Conservation (phyloP, 129 eudicot species). For the Artemisia argyi region DNA sequence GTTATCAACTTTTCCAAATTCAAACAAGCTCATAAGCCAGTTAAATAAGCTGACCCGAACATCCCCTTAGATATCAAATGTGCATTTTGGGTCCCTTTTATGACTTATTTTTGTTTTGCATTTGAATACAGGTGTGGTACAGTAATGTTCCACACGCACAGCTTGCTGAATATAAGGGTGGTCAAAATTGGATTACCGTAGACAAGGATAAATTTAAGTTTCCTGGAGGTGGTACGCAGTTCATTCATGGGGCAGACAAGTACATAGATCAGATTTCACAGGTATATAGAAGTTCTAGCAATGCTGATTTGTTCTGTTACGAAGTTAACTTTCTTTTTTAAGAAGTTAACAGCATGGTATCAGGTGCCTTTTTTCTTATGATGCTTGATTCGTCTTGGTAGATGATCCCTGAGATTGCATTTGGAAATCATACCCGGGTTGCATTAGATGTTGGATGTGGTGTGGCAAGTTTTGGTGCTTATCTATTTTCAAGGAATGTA, state of each 20-base stretch:
- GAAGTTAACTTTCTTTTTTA: neutral
- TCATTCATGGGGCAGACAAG: constrained; percentile 78
- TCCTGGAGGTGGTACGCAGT: constrained; percentile 99
- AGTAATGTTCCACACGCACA: constrained; percentile 97
- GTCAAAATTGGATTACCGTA: constrained; percentile 86
- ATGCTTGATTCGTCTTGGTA: constrained; percentile 32
- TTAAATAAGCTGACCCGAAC: too few relatives aligned
- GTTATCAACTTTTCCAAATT: too few relatives aligned
- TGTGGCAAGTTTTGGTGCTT: constrained; percentile 97
- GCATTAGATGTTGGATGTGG: constrained; percentile 97
- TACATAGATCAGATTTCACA: constrained; percentile 91
- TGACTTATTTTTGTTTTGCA: neutral
- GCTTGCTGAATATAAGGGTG: constrained; percentile 94
- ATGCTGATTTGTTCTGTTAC: constrained; percentile 8
- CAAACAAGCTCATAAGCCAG: too few relatives aligned
- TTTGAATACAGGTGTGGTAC: constrained; percentile 74
- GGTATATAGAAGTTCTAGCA: constrained; percentile 39
- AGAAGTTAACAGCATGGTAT: constrained; percentile 14
- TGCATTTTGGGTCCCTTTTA: neutral
- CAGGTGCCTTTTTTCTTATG: constrained; percentile 11
- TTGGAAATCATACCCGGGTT: constrained; percentile 81
- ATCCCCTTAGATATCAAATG: neutral
- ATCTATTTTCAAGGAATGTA: constrained; percentile 77
- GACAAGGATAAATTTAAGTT: constrained; percentile 92
- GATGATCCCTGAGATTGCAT: constrained; percentile 91